Conservation (phyloP, 305 asterid genomes). For the Vinca major region DNA sequence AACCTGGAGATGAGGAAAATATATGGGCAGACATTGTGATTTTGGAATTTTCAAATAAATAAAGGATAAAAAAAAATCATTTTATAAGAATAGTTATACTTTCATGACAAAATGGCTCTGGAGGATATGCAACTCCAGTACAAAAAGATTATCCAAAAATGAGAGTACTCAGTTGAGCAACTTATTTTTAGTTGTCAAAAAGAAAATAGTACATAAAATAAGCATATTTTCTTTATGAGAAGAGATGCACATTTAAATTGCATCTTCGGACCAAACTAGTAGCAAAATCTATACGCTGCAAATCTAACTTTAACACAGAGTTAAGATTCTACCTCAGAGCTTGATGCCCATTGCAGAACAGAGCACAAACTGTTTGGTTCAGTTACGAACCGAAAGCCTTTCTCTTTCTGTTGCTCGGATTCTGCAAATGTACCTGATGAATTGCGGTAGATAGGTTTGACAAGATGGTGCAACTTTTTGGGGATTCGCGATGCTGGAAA, state of each 20-base stretch:
- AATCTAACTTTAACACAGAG: background rate
- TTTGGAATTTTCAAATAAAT: background rate
- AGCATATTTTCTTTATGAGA: background rate
- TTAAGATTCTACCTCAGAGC: constrained; percentile 52
- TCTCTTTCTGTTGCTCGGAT: constrained; percentile 40
- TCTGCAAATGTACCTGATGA: constrained; percentile 30
- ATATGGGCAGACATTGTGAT: background rate
- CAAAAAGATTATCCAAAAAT: background rate
- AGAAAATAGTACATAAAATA: background rate
- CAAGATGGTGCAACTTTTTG: constrained; percentile 60
- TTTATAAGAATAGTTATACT: background rate
- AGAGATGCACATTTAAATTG: background rate
- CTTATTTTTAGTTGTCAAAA: background rate
- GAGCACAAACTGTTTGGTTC: constrained; percentile 59
- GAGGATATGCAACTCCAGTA: background rate
- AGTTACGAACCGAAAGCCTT: constrained; percentile 67
- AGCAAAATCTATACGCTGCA: background rate
- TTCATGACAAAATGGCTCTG: background rate
- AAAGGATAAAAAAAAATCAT: background rate
- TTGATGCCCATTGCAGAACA: constrained; percentile 68
- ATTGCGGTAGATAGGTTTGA: constrained; percentile 59
- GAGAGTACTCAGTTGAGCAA: background rate
- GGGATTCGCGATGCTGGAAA: constrained; percentile 86
- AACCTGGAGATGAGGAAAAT: constrained; percentile 43
- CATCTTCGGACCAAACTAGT: background rate